Percentiles rank a stretch among this genome's conserved stretches.
Evolutionary conservation across 2,329 filamentous ascomycete species (phyloP).

Genomic region (Zasmidium cellare): DNA sequence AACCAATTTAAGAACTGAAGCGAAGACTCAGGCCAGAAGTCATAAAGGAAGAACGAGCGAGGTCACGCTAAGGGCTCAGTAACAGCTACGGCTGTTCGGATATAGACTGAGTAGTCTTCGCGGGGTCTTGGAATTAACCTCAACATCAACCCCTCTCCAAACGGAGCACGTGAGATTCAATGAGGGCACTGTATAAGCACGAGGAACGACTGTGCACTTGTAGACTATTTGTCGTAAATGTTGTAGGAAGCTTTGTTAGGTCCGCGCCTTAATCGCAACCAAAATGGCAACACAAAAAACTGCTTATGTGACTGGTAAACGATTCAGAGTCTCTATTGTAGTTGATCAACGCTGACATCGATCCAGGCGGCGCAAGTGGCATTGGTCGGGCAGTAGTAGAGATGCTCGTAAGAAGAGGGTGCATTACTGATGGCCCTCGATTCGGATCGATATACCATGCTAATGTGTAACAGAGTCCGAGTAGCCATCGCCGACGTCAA

Average conservation of each 20-base stretch:
- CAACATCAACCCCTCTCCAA: neutral
- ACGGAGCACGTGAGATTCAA: neutral
- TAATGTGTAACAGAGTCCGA: conserved; percentile 43
- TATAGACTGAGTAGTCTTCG: neutral
- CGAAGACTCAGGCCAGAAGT: too few species aligned
- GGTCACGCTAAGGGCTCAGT: too few species aligned
- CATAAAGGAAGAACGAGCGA: too few species aligned
- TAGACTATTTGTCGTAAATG: too few species aligned
- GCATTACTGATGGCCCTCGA: neutral
- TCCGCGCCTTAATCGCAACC: too few species aligned
- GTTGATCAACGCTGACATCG: neutral
- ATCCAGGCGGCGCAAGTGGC: conserved; percentile 31
- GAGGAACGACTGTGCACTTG: too few species aligned
- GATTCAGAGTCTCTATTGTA: neutral
- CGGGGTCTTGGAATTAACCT: neutral
- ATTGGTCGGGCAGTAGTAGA: conserved; percentile 36
- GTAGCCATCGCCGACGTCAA: conserved; percentile 51
- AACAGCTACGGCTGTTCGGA: neutral
- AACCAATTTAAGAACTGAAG: too few species aligned
- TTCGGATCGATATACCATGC: conserved; percentile 36
- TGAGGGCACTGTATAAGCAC: neutral
- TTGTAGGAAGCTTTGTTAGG: too few species aligned
- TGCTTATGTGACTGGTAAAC: conserved; percentile 7
- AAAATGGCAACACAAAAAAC: neutral
- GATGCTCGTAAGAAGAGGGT: conserved; percentile 32